phyloP scores from a whole-genome alignment of 768 basidiomycete genomes.

The Rhizopogon sp. region DNA sequence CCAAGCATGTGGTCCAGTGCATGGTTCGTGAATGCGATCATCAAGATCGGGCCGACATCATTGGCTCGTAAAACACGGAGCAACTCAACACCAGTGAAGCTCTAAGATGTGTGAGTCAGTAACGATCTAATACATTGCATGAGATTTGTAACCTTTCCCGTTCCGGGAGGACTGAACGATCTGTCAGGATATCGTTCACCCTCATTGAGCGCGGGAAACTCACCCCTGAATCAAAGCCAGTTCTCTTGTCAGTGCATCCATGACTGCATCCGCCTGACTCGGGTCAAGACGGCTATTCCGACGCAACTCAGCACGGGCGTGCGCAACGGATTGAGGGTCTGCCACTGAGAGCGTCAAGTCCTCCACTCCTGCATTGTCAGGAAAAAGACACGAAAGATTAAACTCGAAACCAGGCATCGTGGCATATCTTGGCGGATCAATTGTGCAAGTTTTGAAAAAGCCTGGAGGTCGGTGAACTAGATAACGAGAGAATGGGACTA shows the following conservation, averaged over 20 bases:
- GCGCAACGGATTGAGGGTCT: conserved; percentile 38
- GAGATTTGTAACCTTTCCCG: conserved; percentile 52
- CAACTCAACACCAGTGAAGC: conserved; percentile 65
- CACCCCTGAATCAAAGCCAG: conserved; percentile 72
- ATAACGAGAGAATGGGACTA: conserved; percentile 49
- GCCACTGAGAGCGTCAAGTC: conserved; percentile 37
- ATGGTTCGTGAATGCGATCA: conserved; percentile 73
- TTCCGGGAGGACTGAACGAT: conserved; percentile 60
- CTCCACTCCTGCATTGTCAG: conserved; percentile 30
- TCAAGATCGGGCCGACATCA: conserved; percentile 45
- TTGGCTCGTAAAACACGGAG: conserved; percentile 58
- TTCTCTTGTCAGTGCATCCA: conserved; percentile 56
- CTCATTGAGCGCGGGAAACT: conserved; percentile 5
- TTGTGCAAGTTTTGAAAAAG: conserved; percentile 26
- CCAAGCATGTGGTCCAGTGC: conserved; percentile 71
- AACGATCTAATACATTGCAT: not conserved
- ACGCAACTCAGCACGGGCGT: conserved; percentile 42
- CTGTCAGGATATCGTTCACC: not conserved
- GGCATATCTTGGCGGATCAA: conserved; percentile 55
- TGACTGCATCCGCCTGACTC: conserved; percentile 66
- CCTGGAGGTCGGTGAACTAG: conserved; percentile 40
- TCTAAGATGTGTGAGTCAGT: conserved; percentile 30
- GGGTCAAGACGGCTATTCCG: conserved; percentile 54
- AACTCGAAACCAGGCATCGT: conserved; percentile 49
- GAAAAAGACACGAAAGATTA: conserved; percentile 51